Conservation (phyloP, 768 basidiomycete species). For the Austroboletus eburneus region DNA sequence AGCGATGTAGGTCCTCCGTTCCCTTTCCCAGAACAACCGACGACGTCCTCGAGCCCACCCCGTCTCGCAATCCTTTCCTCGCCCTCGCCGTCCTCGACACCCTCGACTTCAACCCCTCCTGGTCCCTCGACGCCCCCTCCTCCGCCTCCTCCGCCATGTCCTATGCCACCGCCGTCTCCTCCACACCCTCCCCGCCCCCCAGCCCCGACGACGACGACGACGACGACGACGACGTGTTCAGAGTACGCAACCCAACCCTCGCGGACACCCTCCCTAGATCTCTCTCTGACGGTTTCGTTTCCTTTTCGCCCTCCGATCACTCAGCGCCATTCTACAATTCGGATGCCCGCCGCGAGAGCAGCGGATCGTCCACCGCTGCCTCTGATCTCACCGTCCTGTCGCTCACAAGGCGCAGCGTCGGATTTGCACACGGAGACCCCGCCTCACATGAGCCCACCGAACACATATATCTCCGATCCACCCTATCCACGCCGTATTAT, state of each 20-base stretch:
- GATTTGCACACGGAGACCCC: slow-evolving; percentile 11
- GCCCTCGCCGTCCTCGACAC: slow-evolving; percentile 13
- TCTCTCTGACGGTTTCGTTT: slow-evolving; percentile 8
- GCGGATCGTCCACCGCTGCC: slow-evolving; percentile 15
- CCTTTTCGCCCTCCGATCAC: slow-evolving; percentile 3
- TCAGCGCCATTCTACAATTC: slow-evolving; percentile 1
- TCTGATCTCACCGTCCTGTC: slow-evolving; percentile 22
- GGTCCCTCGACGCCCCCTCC: slow-evolving; percentile 11
- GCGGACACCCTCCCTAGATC: slow-evolving; percentile 4
- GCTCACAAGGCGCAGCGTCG: slow-evolving; percentile 6
- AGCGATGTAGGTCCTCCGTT: too few relatives aligned
- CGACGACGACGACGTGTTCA: slow-evolving; percentile 13
- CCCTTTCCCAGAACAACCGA: slow-evolving; percentile 18
- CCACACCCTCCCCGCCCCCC: slow-evolving; percentile 7
- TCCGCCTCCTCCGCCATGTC: slow-evolving; percentile 23
- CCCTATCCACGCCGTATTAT: slow-evolving; percentile 30
- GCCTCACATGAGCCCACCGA: slow-evolving; percentile 8
- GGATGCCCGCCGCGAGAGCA: not conserved
- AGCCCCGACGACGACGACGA: slow-evolving; percentile 12
- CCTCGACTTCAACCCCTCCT: slow-evolving; percentile 16
- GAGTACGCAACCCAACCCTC: not conserved
- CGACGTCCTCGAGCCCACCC: not conserved
- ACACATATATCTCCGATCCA: slow-evolving; percentile 19
- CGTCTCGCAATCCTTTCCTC: slow-evolving; percentile 3
- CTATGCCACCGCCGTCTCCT: slow-evolving; percentile 15